Evolutionary conservation across 441 rosid genomes (phyloP).

Genomic region (Adansonia rubrostipa): DNA sequence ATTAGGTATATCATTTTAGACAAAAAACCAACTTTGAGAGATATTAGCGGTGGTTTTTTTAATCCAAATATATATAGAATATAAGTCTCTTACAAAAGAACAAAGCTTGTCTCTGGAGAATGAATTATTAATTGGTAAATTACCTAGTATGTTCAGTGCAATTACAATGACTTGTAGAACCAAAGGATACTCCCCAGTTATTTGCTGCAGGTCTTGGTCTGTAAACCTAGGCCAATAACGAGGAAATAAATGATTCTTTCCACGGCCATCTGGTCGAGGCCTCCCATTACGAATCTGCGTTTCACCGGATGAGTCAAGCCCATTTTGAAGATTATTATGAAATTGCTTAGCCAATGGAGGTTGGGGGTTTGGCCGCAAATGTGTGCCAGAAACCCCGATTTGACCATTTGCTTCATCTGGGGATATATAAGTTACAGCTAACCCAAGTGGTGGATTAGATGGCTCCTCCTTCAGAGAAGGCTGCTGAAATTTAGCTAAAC

Average conservation of each 20-base stretch:
- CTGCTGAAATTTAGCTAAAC: constrained; percentile 53
- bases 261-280: constrained; percentile 69
- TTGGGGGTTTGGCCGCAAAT: constrained; percentile 49
- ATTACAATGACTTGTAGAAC: constrained; percentile 22
- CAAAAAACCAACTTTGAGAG: not conserved
- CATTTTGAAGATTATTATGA: constrained; percentile 57
- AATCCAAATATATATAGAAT: not conserved
- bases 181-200: constrained; percentile 94
- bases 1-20: not conserved
- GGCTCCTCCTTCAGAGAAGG: constrained; percentile 58
- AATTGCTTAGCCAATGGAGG: constrained; percentile 49
- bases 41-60: not conserved
- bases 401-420: constrained; percentile 64
- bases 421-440: constrained; percentile 49
- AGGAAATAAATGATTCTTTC: constrained; percentile 73
- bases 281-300: constrained; percentile 54
- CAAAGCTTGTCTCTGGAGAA: not conserved
- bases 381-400: constrained; percentile 47
- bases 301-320: constrained; percentile 55
- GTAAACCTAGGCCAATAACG: constrained; percentile 90
- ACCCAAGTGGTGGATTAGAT: constrained; percentile 52
- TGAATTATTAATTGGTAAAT: constrained; percentile 5
- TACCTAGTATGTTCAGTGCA: constrained; percentile 14
- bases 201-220: constrained; percentile 71
- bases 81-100: not conserved